Evolutionary conservation across 169 alveolate genomes (phyloP).

Genomic region (Hepatocystis sp.): DNA sequence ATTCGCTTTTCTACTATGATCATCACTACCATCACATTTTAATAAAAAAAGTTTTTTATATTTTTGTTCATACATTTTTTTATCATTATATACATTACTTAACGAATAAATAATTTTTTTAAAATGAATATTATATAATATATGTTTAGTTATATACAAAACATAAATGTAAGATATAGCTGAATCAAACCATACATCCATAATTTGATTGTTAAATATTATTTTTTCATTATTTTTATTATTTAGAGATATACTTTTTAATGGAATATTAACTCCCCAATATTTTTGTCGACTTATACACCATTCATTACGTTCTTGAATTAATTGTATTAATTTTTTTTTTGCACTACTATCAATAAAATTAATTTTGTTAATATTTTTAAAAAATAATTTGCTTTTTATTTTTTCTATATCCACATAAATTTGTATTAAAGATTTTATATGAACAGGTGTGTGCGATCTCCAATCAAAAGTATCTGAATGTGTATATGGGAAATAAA

Average conservation of each 20-base stretch:
- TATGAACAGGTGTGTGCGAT: constrained; percentile 56
- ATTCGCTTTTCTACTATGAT: background rate
- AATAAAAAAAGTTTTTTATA: background rate
- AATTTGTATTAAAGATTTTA: constrained; percentile 57
- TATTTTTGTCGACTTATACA: constrained; percentile 88
- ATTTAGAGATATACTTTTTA: constrained; percentile 18
- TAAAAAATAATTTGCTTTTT: constrained; percentile 28
- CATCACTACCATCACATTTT: too few relatives aligned
- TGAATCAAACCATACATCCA: constrained; percentile 93
- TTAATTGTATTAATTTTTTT: constrained; percentile 75
- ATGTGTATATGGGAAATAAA: constrained; percentile 70
- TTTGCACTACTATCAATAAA: constrained; percentile 74
- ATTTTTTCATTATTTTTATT: constrained; percentile 7
- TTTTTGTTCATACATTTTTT: background rate
- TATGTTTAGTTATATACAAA: constrained; percentile 37
- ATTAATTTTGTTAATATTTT: constrained; percentile 58
- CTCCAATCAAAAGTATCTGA: constrained; percentile 70
- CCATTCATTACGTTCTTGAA: constrained; percentile 84
- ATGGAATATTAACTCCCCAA: constrained; percentile 89
- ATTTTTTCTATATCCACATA: constrained; percentile 69
- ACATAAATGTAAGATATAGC: constrained; percentile 81
- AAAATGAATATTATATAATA: constrained; percentile 26
- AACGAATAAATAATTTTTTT: constrained; percentile 4
- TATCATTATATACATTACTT: background rate
- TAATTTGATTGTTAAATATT: constrained; percentile 74